Conservation (phyloP, 441 rosid species). For the Adansonia grandidieri region DNA sequence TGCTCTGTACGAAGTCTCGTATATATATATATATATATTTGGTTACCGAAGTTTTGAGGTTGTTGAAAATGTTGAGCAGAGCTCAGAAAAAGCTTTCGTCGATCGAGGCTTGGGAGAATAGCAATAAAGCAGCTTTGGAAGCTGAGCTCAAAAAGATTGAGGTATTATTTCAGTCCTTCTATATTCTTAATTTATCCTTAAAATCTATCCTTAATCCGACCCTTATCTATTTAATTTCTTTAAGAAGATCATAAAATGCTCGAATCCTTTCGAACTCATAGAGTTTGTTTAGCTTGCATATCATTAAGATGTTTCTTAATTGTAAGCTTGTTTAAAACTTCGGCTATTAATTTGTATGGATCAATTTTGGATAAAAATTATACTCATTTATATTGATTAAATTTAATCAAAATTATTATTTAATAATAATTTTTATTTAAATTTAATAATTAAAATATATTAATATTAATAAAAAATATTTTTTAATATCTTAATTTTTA, state of each 20-base stretch:
- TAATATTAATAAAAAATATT: too few species aligned
- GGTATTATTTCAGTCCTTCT: slow-evolving; percentile 37
- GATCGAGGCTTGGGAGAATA: slow-evolving; percentile 82
- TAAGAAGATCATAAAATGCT: neutral
- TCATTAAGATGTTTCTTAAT: too few species aligned
- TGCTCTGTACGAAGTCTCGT: neutral
- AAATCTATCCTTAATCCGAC: neutral
- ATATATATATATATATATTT: too few species aligned
- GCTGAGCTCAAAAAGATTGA: slow-evolving; percentile 78
- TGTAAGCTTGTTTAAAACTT: too few species aligned
- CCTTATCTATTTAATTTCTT: neutral
- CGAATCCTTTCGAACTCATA: neutral
- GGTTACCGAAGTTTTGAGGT: neutral
- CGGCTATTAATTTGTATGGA: too few species aligned
- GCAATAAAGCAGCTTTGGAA: slow-evolving; percentile 71
- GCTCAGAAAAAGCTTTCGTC: slow-evolving; percentile 81
- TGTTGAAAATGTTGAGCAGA: slow-evolving; percentile 43
- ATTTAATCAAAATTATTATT: too few species aligned
- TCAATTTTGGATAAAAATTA: too few species aligned
- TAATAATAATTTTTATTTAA: too few species aligned
- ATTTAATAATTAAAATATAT: too few species aligned
- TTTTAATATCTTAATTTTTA: too few species aligned
- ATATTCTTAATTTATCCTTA: neutral
- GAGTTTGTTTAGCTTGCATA: too few species aligned
- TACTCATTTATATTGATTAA: too few species aligned